Evolutionary conservation across 352 stramenopile species (phyloP).

Genomic region (Plasmopara halstedii): DNA sequence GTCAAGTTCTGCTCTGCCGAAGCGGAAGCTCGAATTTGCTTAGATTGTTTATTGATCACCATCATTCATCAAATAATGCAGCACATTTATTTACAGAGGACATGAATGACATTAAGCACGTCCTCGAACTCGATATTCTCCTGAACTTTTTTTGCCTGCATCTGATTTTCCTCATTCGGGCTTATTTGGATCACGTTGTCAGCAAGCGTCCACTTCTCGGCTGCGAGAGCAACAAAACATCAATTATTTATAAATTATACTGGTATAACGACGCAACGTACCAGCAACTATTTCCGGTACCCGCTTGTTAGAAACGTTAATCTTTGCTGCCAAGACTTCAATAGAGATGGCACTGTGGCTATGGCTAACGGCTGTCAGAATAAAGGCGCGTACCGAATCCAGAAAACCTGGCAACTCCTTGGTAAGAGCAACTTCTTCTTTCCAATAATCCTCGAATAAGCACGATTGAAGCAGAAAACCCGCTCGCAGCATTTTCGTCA

Average conservation of each 20-base stretch:
- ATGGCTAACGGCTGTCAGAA: conserved; percentile 55
- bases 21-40: too few relatives aligned
- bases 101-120: conserved; percentile 82
- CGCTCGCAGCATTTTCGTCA: conserved; percentile 43
- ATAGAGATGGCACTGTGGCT: conserved; percentile 65
- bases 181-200: conserved; percentile 48
- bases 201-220: conserved; percentile 63
- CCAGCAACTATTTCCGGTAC: conserved; percentile 43
- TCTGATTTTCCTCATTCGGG: conserved; percentile 77
- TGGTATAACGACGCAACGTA: conserved; percentile 21
- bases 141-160: conserved; percentile 83
- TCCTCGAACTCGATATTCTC: conserved; percentile 84
- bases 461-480: conserved; percentile 74
- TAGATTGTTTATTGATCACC: not conserved
- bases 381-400: conserved; percentile 70
- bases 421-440: conserved; percentile 48
- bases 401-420: conserved; percentile 58
- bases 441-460: conserved; percentile 80
- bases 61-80: not conserved
- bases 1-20: too few relatives aligned
- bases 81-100: conserved; percentile 70
- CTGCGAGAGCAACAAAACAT: conserved; percentile 12
- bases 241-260: not conserved
- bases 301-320: conserved; percentile 65
- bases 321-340: conserved; percentile 52